These are phyloP conservation scores for Chenopodium suecicum DNA, from an alignment of 148 eudicot species.

Conservation along the genomic window DNA sequence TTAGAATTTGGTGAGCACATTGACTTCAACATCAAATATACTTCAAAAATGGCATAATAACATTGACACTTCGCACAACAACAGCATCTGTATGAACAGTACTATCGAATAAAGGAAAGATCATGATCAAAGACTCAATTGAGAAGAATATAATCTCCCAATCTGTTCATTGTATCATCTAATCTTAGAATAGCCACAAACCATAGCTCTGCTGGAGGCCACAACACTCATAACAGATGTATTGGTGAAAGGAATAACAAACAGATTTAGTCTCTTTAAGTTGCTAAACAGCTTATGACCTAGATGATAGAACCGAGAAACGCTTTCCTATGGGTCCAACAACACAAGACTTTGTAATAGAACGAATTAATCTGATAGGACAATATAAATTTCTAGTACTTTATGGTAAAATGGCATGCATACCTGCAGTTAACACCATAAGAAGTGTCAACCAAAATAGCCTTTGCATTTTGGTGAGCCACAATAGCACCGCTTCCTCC, in stretches of 20 bases:
- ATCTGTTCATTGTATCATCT: too few species aligned
- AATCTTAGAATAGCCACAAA: too few species aligned
- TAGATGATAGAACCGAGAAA: not conserved
- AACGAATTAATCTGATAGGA: not conserved
- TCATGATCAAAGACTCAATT: not conserved
- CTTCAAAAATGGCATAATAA: not conserved
- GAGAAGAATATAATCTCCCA: too few species aligned
- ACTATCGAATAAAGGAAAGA: not conserved
- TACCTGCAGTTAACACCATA: slow-evolving; percentile 20
- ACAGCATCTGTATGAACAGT: not conserved
- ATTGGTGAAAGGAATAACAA: too few species aligned
- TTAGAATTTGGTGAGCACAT: not conserved
- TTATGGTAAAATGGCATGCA: not conserved
- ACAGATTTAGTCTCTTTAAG: not conserved
- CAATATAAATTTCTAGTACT: not conserved
- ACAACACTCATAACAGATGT: not conserved
- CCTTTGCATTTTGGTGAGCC: slow-evolving; percentile 79
- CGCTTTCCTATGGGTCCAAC: not conserved
- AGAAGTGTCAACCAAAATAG: slow-evolving; percentile 50
- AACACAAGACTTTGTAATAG: not conserved
- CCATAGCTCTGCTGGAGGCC: too few species aligned
- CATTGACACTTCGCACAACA: not conserved
- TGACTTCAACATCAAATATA: not conserved
- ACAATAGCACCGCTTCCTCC: slow-evolving; percentile 80
- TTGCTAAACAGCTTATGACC: not conserved